Base-by-base conservation (phyloP, 164 flowering plant genomes). In the Akebia trifoliata region DNA sequence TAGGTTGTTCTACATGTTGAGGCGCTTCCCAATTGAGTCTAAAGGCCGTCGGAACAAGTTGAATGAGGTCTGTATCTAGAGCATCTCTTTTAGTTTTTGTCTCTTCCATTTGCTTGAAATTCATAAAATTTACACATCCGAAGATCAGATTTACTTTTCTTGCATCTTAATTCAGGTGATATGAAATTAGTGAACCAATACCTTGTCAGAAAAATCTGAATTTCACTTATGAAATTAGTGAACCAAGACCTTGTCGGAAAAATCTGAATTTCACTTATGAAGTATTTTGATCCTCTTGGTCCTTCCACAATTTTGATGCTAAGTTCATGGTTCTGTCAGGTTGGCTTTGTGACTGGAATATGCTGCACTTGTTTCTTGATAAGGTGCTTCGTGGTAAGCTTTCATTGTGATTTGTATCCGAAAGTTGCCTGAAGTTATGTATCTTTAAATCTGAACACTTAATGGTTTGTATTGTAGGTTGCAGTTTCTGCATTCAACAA, bases 11-110 rank as follows among this genome's bases (percentile, higher is more conserved):
- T 24, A 78, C 63, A 72, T 87, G 87, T 74, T 87, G 71, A 77
- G 84, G 50, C 83, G 84, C 57, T 87, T 85, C 65, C 95, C 95
- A 3, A 83, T 87, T 58, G 92, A 87, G 72, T 87, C 95, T 8
- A 76, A 78, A 74, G 90, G 92, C 4, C 85, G 95, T 21, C 84
- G 73, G 18, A 85, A 83, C 58, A 85, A 87, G 77, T 71, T 87
- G 4, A 74, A 80, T 64, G 95, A 87, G 87, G 92, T 87, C 15
- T 57, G 70, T 50, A 6, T 28, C 35, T 38, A 8, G 17, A 7
- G 5, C 6, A 6, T 30, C 1, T 35, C 2, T 32, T 52, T 20
- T 6, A 3, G 8, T 24, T 47, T 24, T 26, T 26, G 22, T 12
- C 25, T 12, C 29, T 34, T 34, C 9, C 36, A 4, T n/a, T 49